Percentiles rank a stretch among this genome's conserved stretches.
Evolutionary conservation across 1,139 yeast species (phyloP).

Genomic region (Pichia sp.): DNA sequence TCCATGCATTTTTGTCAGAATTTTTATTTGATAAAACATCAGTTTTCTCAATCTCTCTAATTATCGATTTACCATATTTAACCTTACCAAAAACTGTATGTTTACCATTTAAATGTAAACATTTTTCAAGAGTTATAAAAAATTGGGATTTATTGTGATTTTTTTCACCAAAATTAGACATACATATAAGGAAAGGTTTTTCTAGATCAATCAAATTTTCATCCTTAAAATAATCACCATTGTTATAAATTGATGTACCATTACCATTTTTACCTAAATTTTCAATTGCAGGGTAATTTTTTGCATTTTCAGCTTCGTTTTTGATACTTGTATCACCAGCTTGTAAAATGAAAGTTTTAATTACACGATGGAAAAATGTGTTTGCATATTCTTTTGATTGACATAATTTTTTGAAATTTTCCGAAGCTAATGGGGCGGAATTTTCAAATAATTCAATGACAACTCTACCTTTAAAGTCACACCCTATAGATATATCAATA

Average conservation of each 20-base stretch:
- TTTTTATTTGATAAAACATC: conserved; percentile 31
- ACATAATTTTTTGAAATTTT: conserved; percentile 48
- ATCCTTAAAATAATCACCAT: conserved; percentile 42
- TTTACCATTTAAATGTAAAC: conserved; percentile 68
- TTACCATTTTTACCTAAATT: conserved; percentile 48
- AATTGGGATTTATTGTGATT: conserved; percentile 69
- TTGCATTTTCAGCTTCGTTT: conserved; percentile 17
- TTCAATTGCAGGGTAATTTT: conserved; percentile 29
- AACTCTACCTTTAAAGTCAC: conserved; percentile 49
- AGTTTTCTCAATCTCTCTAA: conserved; percentile 56
- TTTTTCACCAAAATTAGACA: conserved; percentile 62
- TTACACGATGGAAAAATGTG: conserved; percentile 58
- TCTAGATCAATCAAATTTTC: conserved; percentile 49
- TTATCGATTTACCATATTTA: conserved; percentile 61
- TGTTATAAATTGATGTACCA: conserved; percentile 19
- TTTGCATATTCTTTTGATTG: conserved; percentile 37
- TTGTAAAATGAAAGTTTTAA: conserved; percentile 76
- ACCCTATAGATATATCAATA: conserved; percentile 53
- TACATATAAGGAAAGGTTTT: conserved; percentile 50
- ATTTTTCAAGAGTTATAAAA: conserved; percentile 65
- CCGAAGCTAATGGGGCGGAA: conserved; percentile 54
- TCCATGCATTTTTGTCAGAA: conserved; percentile 30
- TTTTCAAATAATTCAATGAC: conserved; percentile 50
- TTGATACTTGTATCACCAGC: conserved; percentile 58
- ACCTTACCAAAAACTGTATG: conserved; percentile 74